A percentile compares a stretch with the other conserved stretches of the same genome.
Conservation (phyloP, 1,139 yeast genomes). For the Groenewaldozyma auringiensis region DNA sequence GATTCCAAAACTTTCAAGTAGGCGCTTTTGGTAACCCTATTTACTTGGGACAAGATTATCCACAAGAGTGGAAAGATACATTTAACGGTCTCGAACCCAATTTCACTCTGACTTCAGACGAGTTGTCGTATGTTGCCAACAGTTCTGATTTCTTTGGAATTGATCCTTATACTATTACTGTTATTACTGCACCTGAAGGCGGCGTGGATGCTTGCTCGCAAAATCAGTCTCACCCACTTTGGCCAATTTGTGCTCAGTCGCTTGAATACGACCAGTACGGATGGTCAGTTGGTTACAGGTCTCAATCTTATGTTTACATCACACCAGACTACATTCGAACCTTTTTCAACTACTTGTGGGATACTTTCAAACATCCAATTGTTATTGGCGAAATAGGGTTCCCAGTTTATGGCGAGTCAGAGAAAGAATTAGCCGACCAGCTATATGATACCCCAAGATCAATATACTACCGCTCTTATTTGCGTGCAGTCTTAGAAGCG, state of each 20-base stretch:
- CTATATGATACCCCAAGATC: conserved; percentile 29
- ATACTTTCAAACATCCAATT: conserved; percentile 13
- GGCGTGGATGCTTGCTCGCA: conserved; percentile 13
- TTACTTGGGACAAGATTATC: conserved; percentile 2
- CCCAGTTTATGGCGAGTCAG: conserved; percentile 29
- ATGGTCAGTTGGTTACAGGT: conserved; percentile 26
- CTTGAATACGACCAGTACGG: conserved; percentile 19
- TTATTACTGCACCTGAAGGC: conserved; percentile 21
- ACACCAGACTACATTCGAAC: conserved; percentile 15
- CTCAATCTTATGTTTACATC: not conserved
- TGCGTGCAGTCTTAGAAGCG: conserved; percentile 27
- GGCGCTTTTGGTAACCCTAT: conserved; percentile 5
- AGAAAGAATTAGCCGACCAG: conserved; percentile 25
- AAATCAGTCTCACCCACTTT: conserved; percentile 11
- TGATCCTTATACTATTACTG: conserved; percentile 7
- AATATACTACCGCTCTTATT: conserved; percentile 27
- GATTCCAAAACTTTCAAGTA: conserved; percentile 3
- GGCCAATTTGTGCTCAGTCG: conserved; percentile 14
- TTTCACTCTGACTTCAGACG: conserved; percentile 6
- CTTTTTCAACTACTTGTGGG: conserved; percentile 12
- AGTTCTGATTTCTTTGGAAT: conserved; percentile 7
- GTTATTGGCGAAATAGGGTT: conserved; percentile 30
- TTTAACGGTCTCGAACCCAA: conserved; percentile 1
- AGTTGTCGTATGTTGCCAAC: conserved; percentile 1
- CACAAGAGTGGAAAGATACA: not conserved